phyloP scores from a whole-genome alignment of 1,284 basidiomycete species.

The Leucoagaricus sp. region DNA sequence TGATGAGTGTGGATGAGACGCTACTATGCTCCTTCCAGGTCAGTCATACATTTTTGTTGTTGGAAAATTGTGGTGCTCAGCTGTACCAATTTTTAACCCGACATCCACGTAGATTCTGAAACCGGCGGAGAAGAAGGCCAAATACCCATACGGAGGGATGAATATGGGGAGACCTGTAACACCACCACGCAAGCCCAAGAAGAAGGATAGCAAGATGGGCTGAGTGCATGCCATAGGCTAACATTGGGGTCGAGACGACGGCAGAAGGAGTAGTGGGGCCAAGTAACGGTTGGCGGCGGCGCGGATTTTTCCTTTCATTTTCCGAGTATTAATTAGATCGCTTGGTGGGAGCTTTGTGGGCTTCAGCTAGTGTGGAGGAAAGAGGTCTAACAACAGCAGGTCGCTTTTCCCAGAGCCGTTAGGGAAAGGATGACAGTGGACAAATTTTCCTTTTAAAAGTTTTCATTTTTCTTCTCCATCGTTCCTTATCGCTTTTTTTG shows the following conservation, averaged over 20 bases:
- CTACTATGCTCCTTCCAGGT: conserved; percentile 98
- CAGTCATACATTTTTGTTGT: conserved; percentile 28
- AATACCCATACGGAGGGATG: conserved; percentile 84
- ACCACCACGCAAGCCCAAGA: conserved; percentile 84
- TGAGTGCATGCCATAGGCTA: conserved; percentile 28
- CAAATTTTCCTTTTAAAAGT: neutral
- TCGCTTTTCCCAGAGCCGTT: no score
- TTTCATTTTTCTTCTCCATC: neutral
- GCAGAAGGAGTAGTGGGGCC: conserved; percentile 19
- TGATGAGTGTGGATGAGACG: conserved; percentile 99
- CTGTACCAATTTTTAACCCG: neutral
- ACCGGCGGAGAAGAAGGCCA: conserved; percentile 98
- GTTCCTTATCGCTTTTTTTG: neutral
- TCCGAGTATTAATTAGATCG: neutral
- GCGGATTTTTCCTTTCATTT: neutral
- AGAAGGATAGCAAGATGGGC: conserved; percentile 77
- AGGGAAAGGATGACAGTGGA: neutral
- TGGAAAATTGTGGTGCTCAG: no score
- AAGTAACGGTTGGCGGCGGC: conserved; percentile 4
- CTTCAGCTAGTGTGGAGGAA: neutral
- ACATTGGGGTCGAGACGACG: neutral
- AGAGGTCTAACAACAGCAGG: no score
- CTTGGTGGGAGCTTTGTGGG: neutral
- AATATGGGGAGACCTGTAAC: conserved; percentile 79
- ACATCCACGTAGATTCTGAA: conserved; percentile 79